Base-by-base conservation (phyloP, 2,329 filamentous ascomycete genomes). In the Aspergillus ochraceus region DNA sequence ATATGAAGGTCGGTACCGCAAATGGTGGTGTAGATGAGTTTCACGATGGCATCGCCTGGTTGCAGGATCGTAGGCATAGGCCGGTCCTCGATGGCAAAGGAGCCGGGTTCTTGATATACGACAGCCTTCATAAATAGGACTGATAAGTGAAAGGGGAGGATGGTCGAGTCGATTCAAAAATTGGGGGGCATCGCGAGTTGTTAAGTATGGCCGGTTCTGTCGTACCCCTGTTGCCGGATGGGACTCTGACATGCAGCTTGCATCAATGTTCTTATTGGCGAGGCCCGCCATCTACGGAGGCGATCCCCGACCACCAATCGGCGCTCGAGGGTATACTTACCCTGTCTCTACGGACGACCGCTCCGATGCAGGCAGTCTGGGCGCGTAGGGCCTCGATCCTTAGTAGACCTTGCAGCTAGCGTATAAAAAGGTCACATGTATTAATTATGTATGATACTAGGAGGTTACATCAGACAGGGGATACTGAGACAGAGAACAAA, bases 1-100 rank as follows among this genome's bases (percentile, higher is more conserved):
- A 85, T 85, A 66, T 86, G 83, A 20, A 84, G 69, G 65, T 86
- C 83, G 0, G 80, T 80, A 20, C 82, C 81, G 65, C 82, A 84
- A 58, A 83, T 82, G n/a, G 80, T 81, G 0, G 79, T 78, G 54
- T 80, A 76, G 19, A 72, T 70, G 45, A 83, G 56, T 50, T 77
- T 80, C 60, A 84, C 70, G 32, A 84, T 75, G 19, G 81, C 80
- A 60, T 84, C 81, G 1, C 76, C 78, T 2, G 80, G 71, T 4
- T 69, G 62, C 4, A 64, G 52, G 14, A 83, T 64, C n/a, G 60
- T 63, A 4, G 81, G 81, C 6, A 72, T 69, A 1, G 80, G 76
- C 1, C 70, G 71, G 2, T 81, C 76, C 45, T 59, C 55, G 26
- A 60, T 20, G 8, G 50, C n/a, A 24, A 79, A 72, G 14, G 66